phyloP scores from a whole-genome alignment of 2,329 filamentous ascomycete genomes.

The Penicillium frequentans region DNA sequence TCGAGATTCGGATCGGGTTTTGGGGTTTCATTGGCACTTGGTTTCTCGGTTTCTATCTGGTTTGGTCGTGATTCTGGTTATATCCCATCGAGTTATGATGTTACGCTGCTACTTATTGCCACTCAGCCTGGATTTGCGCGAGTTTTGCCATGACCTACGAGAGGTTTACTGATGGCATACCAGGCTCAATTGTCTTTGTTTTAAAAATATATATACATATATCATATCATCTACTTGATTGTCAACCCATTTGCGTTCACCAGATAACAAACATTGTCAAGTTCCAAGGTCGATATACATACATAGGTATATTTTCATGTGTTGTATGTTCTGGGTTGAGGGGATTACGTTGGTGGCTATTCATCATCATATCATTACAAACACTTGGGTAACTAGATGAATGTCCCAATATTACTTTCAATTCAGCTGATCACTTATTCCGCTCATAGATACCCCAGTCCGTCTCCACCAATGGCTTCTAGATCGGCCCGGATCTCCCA shows the following conservation, averaged over 20 bases:
- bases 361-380: no score
- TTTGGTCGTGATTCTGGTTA: constrained; percentile 18
- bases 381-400: no score
- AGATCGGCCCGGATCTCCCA: constrained; percentile 71
- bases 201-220: background rate
- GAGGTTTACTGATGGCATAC: background rate
- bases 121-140: background rate
- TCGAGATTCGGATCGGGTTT: background rate
- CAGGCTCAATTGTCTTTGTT: background rate
- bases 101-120: constrained; percentile 21
- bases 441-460: constrained; percentile 47
- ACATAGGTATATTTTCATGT: no score
- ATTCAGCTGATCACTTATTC: background rate
- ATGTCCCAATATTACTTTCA: no score
- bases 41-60: constrained; percentile 7
- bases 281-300: no score
- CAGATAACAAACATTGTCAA: no score
- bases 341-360: no score
- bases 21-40: constrained; percentile 1
- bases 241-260: no score
- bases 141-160: constrained; percentile 1
- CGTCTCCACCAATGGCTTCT: constrained; percentile 64
- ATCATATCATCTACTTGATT: background rate
- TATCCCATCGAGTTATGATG: constrained; percentile 30
- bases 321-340: no score